Conservation (phyloP, 1,139 yeast genomes). For the Candida tetrigidarum region DNA sequence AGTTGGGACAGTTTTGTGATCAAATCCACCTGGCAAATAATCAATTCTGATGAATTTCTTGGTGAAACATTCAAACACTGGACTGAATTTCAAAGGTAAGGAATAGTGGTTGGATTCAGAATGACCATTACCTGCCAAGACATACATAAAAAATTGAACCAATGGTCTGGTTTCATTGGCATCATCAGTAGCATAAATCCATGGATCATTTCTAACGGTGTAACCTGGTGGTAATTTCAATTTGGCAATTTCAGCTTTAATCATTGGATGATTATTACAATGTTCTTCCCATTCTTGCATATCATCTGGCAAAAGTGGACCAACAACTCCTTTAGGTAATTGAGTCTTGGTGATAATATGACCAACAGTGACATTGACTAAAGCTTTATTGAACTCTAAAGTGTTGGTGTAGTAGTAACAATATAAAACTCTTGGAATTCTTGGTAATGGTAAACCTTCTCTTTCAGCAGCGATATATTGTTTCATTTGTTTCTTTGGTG, state of each 20-base stretch:
- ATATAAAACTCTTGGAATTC: slow-evolving; percentile 67
- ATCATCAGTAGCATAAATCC: slow-evolving; percentile 89
- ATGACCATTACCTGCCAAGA: slow-evolving; percentile 69
- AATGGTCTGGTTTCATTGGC: slow-evolving; percentile 61
- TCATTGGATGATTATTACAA: slow-evolving; percentile 58
- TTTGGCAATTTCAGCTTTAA: slow-evolving; percentile 65
- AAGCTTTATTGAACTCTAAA: slow-evolving; percentile 68
- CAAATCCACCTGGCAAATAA: slow-evolving; percentile 75
- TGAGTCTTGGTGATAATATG: slow-evolving; percentile 62
- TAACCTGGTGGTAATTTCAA: slow-evolving; percentile 60
- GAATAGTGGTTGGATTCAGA: slow-evolving; percentile 86
- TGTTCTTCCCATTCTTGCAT: slow-evolving; percentile 56
- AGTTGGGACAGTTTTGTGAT: slow-evolving; percentile 63
- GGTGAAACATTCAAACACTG: slow-evolving; percentile 74
- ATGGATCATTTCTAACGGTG: slow-evolving; percentile 73
- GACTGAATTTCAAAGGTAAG: slow-evolving; percentile 80
- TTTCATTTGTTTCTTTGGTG: slow-evolving; percentile 78
- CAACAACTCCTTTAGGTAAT: slow-evolving; percentile 67
- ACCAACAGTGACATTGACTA: slow-evolving; percentile 68
- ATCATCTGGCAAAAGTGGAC: slow-evolving; percentile 78
- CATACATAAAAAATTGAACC: slow-evolving; percentile 79
- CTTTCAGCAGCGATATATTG: slow-evolving; percentile 73
- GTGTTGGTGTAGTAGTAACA: slow-evolving; percentile 66
- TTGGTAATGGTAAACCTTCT: slow-evolving; percentile 58
- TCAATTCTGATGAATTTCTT: slow-evolving; percentile 75